Evolutionary conservation across 2,329 filamentous ascomycete species (phyloP).

Genomic region (Colletotrichum destructivum): DNA sequence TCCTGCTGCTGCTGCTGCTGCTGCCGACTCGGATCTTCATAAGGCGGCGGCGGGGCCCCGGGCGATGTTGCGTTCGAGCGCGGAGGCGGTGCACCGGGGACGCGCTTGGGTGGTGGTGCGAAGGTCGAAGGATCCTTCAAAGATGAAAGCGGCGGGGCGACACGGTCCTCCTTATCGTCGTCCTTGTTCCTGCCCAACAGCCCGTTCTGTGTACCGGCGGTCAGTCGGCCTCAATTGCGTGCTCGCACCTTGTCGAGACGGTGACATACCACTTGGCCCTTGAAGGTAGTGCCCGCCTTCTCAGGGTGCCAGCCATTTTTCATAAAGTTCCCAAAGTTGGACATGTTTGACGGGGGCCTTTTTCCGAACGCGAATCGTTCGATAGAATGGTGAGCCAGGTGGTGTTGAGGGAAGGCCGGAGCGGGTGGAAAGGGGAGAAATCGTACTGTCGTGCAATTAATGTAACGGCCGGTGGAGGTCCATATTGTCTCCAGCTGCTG

Average conservation of each 20-base stretch:
- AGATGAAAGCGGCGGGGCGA: slow-evolving; percentile 74
- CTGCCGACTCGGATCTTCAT: slow-evolving; percentile 41
- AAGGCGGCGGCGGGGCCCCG: slow-evolving; percentile 40
- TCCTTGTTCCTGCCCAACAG: slow-evolving; percentile 60
- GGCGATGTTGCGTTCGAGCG: slow-evolving; percentile 57
- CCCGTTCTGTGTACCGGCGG: slow-evolving; percentile 56
- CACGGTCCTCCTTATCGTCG: slow-evolving; percentile 52
- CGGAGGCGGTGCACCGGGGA: slow-evolving; percentile 44
- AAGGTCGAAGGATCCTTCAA: slow-evolving; percentile 85
- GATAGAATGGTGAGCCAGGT: neutral
- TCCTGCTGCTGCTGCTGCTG: slow-evolving; percentile 43
- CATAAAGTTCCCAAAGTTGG: slow-evolving; percentile 62
- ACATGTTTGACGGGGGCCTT: slow-evolving; percentile 51
- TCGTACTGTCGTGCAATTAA: slow-evolving; percentile 31
- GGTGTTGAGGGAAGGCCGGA: slow-evolving; percentile 2
- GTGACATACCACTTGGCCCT: slow-evolving; percentile 62
- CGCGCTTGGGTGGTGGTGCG: slow-evolving; percentile 83
- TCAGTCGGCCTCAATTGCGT: slow-evolving; percentile 15
- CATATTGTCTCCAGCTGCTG: slow-evolving; percentile 25
- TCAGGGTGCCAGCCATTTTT: slow-evolving; percentile 70
- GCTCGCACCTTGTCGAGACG: neutral
- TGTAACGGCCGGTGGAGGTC: slow-evolving; percentile 33
- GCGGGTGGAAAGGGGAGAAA: slow-evolving; percentile 28
- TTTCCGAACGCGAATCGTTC: neutral
- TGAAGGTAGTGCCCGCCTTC: slow-evolving; percentile 58